Evolutionary conservation across 441 rosid genomes (phyloP).

Genomic region (Sinapis alba): DNA sequence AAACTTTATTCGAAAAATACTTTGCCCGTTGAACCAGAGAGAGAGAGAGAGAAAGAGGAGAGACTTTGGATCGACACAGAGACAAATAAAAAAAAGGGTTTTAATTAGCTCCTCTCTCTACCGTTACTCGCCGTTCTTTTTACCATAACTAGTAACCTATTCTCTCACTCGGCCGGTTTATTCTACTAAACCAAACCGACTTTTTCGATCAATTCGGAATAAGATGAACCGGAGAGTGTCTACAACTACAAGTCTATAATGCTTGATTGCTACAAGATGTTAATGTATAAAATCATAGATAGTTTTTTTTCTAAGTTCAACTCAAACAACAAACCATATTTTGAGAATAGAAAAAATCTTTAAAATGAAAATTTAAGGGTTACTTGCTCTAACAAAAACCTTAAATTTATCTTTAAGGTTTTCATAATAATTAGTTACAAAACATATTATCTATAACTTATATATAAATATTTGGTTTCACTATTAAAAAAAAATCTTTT

Average conservation of each 20-base stretch:
- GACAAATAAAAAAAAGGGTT: neutral
- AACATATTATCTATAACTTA: no score
- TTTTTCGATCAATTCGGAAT: neutral
- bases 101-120: slow-evolving; percentile 1
- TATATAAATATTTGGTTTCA: no score
- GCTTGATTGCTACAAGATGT: neutral
- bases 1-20: slow-evolving; percentile 58
- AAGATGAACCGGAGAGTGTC: neutral
- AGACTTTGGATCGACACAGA: slow-evolving; percentile 16
- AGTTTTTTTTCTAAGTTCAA: no score
- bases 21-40: slow-evolving; percentile 87
- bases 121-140: slow-evolving; percentile 25
- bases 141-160: slow-evolving; percentile 24
- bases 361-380: no score
- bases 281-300: no score
- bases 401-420: no score
- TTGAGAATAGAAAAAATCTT: no score
- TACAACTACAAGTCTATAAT: neutral
- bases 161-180: slow-evolving; percentile 27
- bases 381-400: no score
- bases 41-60: slow-evolving; percentile 40
- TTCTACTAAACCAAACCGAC: neutral
- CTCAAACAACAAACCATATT: no score
- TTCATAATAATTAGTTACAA: no score
- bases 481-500: no score